These are phyloP conservation scores for Yamadazyma diospyri DNA, from an alignment of 1,139 yeast genomes.

Conservation along the genomic window DNA sequence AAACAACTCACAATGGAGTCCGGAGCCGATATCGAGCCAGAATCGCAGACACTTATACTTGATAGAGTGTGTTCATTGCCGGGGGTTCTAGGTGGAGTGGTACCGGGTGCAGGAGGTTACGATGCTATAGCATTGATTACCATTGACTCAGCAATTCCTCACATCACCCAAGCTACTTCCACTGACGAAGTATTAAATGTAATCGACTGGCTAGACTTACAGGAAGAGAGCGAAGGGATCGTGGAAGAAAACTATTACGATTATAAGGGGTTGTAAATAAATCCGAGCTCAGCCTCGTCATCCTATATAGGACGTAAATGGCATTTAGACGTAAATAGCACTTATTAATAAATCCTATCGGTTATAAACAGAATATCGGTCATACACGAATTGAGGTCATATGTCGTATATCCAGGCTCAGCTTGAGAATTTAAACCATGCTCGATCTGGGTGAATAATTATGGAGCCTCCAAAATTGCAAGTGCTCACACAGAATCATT, in stretches of 20 bases:
- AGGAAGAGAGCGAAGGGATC: slow-evolving; percentile 58
- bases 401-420: slow-evolving; percentile 1
- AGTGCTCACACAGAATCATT: slow-evolving; percentile 2
- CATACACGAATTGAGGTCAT: slow-evolving; percentile 1
- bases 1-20: slow-evolving; percentile 58
- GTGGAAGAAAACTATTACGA: slow-evolving; percentile 24
- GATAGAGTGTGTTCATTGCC: slow-evolving; percentile 52
- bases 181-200: slow-evolving; percentile 26
- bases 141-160: slow-evolving; percentile 39
- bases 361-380: not conserved
- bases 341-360: not conserved
- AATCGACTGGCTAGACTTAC: slow-evolving; percentile 63
- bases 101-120: slow-evolving; percentile 98
- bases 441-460: not conserved
- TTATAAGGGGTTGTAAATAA: slow-evolving; percentile 1
- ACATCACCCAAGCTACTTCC: slow-evolving; percentile 33
- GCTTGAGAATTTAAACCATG: slow-evolving; percentile 1
- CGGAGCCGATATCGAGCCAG: slow-evolving; percentile 88
- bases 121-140: slow-evolving; percentile 84
- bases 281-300: too few species aligned
- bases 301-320: too few species aligned
- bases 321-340: not conserved
- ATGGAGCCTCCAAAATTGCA: slow-evolving; percentile 6
- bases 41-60: slow-evolving; percentile 66
- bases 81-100: slow-evolving; percentile 91